These are phyloP conservation scores for Beauveria medogensis DNA, from an alignment of 2,329 filamentous ascomycete genomes.

Conservation along the genomic window DNA sequence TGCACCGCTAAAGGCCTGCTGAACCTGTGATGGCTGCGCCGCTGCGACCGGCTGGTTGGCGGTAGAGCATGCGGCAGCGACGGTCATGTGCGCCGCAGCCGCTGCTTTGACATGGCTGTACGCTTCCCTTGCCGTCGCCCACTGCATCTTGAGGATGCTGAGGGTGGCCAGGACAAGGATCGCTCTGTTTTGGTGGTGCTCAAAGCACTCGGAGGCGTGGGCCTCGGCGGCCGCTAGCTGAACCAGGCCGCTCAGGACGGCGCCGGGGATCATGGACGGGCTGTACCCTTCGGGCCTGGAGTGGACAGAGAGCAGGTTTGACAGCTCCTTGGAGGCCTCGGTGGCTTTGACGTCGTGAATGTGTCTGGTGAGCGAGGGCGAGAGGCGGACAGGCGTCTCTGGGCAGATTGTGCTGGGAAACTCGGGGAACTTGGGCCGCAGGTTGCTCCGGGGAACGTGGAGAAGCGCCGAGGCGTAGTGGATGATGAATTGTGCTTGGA, in stretches of 20 bases:
- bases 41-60: neutral
- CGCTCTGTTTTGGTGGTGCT: neutral
- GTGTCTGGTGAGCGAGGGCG: neutral
- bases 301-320: neutral
- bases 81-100: neutral
- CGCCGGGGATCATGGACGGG: neutral
- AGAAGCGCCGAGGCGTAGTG: neutral
- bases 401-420: neutral
- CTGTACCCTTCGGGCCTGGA: neutral
- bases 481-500: neutral
- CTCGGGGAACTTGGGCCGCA: neutral
- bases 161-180: neutral
- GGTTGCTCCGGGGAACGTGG: neutral
- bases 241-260: neutral
- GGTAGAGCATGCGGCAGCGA: neutral
- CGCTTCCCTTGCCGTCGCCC: neutral
- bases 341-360: constrained; percentile 1
- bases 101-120: neutral
- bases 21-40: too few species aligned
- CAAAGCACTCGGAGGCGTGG: neutral
- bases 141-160: neutral
- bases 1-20: neutral
- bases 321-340: neutral
- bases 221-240: neutral
- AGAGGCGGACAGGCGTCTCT: neutral